phyloP scores from a whole-genome alignment of 768 basidiomycete species.

The Lepiota venenata region DNA sequence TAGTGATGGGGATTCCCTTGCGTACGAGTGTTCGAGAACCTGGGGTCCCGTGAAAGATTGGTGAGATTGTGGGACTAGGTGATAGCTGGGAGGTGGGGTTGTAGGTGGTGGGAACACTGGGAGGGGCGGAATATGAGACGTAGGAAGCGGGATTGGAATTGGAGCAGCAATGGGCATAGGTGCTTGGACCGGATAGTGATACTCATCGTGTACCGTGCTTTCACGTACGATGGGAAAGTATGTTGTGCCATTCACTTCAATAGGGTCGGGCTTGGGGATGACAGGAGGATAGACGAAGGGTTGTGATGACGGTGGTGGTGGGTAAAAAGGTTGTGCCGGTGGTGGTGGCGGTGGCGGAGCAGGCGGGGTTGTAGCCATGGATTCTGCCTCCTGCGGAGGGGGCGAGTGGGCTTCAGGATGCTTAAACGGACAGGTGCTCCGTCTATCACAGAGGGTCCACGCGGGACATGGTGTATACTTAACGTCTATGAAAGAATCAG shows the following conservation, averaged over 20 bases:
- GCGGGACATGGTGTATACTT: slow-evolving; percentile 32
- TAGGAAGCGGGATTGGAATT: slow-evolving; percentile 1
- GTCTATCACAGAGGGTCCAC: slow-evolving; percentile 26
- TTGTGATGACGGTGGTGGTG: slow-evolving; percentile 9
- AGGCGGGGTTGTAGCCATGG: neutral
- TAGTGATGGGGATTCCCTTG: neutral
- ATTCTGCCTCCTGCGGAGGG: neutral
- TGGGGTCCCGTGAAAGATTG: neutral
- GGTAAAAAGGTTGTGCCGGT: slow-evolving; percentile 4
- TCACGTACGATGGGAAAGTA: slow-evolving; percentile 12
- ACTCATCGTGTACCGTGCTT: neutral
- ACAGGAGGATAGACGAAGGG: neutral
- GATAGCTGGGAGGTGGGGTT: slow-evolving; percentile 4
- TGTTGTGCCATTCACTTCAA: slow-evolving; percentile 14
- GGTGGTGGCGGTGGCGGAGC: slow-evolving; percentile 9
- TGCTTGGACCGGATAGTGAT: neutral
- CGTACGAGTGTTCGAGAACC: slow-evolving; percentile 1
- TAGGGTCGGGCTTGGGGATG: neutral
- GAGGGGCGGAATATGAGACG: neutral
- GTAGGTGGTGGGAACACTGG: neutral
- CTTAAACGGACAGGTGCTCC: slow-evolving; percentile 24
- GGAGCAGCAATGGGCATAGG: neutral
- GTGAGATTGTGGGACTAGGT: slow-evolving; percentile 1
- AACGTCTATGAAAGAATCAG: slow-evolving; percentile 21
- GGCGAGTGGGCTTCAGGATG: slow-evolving; percentile 16